These are phyloP conservation scores for Lachnellula cervina DNA, from an alignment of 2,329 filamentous ascomycete species.

Conservation along the genomic window DNA sequence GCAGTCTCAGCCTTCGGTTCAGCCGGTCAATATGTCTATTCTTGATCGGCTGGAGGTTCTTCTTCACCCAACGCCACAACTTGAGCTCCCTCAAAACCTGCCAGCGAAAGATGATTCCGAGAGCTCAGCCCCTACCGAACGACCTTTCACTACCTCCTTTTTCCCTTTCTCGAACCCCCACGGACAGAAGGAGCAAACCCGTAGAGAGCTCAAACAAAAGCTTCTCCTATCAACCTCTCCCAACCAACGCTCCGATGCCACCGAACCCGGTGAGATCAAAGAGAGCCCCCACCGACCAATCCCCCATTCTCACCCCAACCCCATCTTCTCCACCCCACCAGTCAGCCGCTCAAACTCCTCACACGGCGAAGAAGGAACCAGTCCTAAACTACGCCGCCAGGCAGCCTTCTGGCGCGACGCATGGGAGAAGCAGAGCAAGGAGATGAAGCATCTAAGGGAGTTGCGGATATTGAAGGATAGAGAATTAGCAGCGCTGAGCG, in stretches of 20 bases:
- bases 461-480: background rate
- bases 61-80: background rate
- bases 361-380: no score
- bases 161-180: no score
- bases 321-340: background rate
- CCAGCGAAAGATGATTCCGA: background rate
- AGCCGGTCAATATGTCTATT: background rate
- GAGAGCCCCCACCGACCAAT: no score
- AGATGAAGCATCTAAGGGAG: background rate
- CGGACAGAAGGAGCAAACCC: no score
- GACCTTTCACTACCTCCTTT: no score
- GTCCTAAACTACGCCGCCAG: background rate
- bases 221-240: no score
- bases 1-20: background rate
- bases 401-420: background rate
- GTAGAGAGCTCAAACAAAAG: no score
- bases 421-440: background rate
- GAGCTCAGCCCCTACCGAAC: no score
- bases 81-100: background rate
- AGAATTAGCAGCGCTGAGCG: background rate
- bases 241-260: no score
- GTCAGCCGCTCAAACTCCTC: no score
- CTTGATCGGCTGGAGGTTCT: background rate
- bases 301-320: no score
- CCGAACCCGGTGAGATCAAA: no score